Conservation (phyloP, 805 yeast species). For the Starmerella potacharoeniae region DNA sequence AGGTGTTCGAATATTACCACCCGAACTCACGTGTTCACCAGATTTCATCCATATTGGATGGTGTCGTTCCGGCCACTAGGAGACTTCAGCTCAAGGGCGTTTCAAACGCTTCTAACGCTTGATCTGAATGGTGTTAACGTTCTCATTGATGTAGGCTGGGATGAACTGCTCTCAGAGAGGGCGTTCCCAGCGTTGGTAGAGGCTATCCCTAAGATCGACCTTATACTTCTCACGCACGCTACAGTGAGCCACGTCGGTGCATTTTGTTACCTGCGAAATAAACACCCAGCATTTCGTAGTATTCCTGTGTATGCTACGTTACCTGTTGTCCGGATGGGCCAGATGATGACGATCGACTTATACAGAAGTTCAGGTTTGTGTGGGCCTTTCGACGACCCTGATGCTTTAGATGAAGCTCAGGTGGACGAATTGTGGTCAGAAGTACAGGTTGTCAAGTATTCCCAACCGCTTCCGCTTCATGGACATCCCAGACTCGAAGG, state of each 20-base stretch:
- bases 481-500: constrained; percentile 16
- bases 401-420: constrained; percentile 50
- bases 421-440: constrained; percentile 72
- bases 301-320: constrained; percentile 77
- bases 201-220: constrained; percentile 40
- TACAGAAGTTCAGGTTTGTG: constrained; percentile 62
- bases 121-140: constrained; percentile 26
- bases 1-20: not conserved
- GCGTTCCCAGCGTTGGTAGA: constrained; percentile 29
- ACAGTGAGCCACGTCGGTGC: constrained; percentile 73
- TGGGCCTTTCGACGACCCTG: constrained; percentile 50
- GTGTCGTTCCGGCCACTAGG: constrained; percentile 28
- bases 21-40: not conserved
- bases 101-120: constrained; percentile 28
- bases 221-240: constrained; percentile 77
- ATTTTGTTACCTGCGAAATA: constrained; percentile 50
- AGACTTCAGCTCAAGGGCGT: constrained; percentile 10
- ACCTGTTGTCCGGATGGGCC: constrained; percentile 81
- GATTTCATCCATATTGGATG: constrained; percentile 21
- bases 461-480: constrained; percentile 42
- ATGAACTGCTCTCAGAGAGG: constrained; percentile 20
- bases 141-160: constrained; percentile 34
- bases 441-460: constrained; percentile 57
- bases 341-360: constrained; percentile 72
- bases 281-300: constrained; percentile 43